A percentile compares a stretch with the other conserved stretches of the same genome.
Evolutionary conservation across 2,329 filamentous ascomycete species (phyloP).

Genomic region (Colletotrichum euphorbiae): DNA sequence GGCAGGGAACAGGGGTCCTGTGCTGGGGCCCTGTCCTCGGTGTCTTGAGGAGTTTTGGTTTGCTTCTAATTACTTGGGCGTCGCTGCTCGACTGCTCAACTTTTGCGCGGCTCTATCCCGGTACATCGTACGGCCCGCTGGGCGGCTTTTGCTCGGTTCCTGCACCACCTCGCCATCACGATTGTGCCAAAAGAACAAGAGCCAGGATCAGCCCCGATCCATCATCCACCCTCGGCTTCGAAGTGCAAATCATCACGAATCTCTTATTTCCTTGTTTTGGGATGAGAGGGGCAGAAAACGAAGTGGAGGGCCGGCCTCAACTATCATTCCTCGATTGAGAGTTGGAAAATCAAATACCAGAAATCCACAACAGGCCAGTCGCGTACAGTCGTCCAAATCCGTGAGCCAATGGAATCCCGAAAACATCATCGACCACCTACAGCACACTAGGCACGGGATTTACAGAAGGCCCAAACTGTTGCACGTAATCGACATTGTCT

Average conservation of each 20-base stretch:
- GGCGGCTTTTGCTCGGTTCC: conserved; percentile 13
- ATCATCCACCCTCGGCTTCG: conserved; percentile 4
- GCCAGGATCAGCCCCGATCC: conserved; percentile 23
- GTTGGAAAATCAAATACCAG: conserved; percentile 24
- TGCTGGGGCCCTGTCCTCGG: not conserved
- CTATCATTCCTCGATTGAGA: conserved; percentile 25
- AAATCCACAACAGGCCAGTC: conserved; percentile 17
- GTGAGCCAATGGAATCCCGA: conserved; percentile 14
- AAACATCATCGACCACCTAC: conserved; percentile 22
- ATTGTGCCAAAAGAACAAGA: conserved; percentile 8
- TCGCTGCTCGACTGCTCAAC: conserved; percentile 10
- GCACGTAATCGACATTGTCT: conserved; percentile 22
- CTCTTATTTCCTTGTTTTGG: not conserved
- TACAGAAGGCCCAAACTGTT: conserved; percentile 3
- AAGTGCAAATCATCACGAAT: conserved; percentile 4
- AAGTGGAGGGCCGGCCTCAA: conserved; percentile 29
- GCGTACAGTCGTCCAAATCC: conserved; percentile 18
- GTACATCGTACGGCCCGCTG: not conserved
- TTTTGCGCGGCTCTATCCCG: not conserved
- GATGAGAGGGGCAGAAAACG: conserved; percentile 10
- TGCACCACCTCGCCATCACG: conserved; percentile 6
- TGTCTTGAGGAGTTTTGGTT: not conserved
- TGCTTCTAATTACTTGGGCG: not conserved
- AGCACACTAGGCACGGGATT: not conserved
- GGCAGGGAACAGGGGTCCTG: conserved; percentile 32